These are phyloP conservation scores for Cucurbita moschata DNA, from an alignment of 306 rosid genomes.

Conservation along the genomic window DNA sequence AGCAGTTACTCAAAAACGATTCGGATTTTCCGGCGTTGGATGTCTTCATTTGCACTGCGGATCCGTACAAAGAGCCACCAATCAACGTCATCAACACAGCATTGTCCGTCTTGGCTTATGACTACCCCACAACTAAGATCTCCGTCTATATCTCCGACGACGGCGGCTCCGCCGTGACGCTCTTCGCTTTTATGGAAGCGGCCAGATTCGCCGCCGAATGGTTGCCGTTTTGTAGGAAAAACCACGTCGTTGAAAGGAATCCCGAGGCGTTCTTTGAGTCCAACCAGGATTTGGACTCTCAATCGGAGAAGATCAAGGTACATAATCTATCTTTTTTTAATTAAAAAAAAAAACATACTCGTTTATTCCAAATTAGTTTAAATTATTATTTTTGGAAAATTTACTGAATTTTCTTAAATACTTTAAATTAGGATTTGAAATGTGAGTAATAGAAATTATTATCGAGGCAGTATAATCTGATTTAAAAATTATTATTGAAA, in stretches of 20 bases:
- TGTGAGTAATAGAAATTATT: too few relatives aligned
- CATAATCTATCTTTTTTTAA: too few relatives aligned
- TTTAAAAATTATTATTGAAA: too few relatives aligned
- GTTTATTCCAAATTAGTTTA: too few relatives aligned
- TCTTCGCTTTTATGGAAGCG: slow-evolving; percentile 30
- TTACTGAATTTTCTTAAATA: too few relatives aligned
- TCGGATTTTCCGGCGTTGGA: slow-evolving; percentile 20
- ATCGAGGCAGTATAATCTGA: too few relatives aligned
- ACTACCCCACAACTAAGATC: slow-evolving; percentile 23
- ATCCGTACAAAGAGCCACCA: slow-evolving; percentile 41
- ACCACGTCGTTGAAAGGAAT: slow-evolving; percentile 11
- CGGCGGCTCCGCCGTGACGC: slow-evolving; percentile 34
- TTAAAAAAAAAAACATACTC: too few relatives aligned
- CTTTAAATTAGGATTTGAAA: too few relatives aligned
- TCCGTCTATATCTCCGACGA: slow-evolving; percentile 38
- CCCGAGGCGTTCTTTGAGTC: slow-evolving; percentile 19
- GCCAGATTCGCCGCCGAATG: slow-evolving; percentile 29
- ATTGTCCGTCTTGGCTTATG: slow-evolving; percentile 30
- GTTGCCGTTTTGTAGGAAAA: slow-evolving; percentile 29
- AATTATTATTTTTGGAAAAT: too few relatives aligned
- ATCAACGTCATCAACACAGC: slow-evolving; percentile 25
- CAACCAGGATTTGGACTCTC: background rate
- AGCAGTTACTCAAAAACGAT: background rate
- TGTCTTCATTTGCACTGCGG: slow-evolving; percentile 37
- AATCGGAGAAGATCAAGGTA: slow-evolving; percentile 25